Evolutionary conservation across 2,329 filamentous ascomycete genomes (phyloP).

Genomic region (Tolypocladium album): DNA sequence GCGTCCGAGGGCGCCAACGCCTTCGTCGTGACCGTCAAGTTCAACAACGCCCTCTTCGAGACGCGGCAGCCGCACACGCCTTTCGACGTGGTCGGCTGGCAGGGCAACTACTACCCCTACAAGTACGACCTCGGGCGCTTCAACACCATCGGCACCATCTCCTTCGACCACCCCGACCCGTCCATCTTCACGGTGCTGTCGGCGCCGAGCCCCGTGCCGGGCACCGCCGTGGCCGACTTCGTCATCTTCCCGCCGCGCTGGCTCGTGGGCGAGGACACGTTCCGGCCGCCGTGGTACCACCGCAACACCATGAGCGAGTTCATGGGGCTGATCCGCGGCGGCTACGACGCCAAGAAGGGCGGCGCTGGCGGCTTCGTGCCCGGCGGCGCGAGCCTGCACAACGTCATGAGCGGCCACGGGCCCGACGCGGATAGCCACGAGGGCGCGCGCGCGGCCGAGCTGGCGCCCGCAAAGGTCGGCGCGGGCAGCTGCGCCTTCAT

Average conservation of each 20-base stretch:
- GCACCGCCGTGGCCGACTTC: conserved; percentile 60
- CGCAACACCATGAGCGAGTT: conserved; percentile 59
- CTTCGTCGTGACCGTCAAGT: conserved; percentile 40
- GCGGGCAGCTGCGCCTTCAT: conserved; percentile 56
- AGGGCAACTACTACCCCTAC: conserved; percentile 70
- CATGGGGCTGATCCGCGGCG: conserved; percentile 48
- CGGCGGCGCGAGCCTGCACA: conserved; percentile 51
- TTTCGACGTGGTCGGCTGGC: conserved; percentile 74
- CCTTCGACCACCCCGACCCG: conserved; percentile 69
- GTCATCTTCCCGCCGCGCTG: conserved; percentile 65
- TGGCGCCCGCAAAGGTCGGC: conserved; percentile 48
- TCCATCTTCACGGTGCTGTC: conserved; percentile 64
- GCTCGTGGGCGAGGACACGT: conserved; percentile 60
- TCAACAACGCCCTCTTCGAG: conserved; percentile 53
- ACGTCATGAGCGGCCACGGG: conserved; percentile 59
- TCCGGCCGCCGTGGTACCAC: conserved; percentile 65
- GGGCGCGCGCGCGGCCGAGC: conserved; percentile 42
- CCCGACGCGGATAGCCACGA: conserved; percentile 47
- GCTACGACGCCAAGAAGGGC: conserved; percentile 51
- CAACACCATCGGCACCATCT: conserved; percentile 61
- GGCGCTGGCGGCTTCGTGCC: conserved; percentile 39
- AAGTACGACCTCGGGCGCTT: conserved; percentile 76
- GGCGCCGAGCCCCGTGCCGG: conserved; percentile 51
- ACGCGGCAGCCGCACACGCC: conserved; percentile 59
- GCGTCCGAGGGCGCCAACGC: conserved; percentile 10